Evolutionary conservation across 768 basidiomycete genomes (phyloP), one percentile per base, ranked within the genome.

Genomic region (Lactarius trivialis): DNA sequence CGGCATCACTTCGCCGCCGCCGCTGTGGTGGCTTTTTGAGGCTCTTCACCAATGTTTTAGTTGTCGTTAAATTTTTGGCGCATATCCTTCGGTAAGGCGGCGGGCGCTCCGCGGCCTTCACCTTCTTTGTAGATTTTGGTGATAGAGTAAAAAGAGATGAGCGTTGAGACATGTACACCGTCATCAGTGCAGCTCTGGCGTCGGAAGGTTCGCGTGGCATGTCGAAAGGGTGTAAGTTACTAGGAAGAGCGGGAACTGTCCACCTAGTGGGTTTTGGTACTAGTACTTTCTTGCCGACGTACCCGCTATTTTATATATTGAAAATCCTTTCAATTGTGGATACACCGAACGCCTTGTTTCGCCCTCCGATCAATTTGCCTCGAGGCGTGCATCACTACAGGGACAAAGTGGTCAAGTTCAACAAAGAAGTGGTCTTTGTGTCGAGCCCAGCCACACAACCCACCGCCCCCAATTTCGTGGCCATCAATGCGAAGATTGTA

Each of bases 121-220:
- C 33, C 48, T 48, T 59, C 39, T 60, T 53, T 19, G 26, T 32
- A 37, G 15, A 50, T 52, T 41, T 28, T 15, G 57, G 54, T n/a
- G 50, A 39, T 49, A n/a, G 59, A 12, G 37, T 34, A 17, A 56
- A 19, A 49, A 51, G 21, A 21, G 58, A 52, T 66, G 60, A 61
- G 57, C 60, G 65, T 57, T 66, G 75, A 15, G 71, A 70, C 41
- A 70, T 51, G 51, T 73, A 71, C n/a, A 65, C 65, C 51, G 67
- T 66, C 66, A 70, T 68, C 39, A 76, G 59, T 30, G 76, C 75
- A 51, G 70, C 65, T 37, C 72, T 70, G 19, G 75, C 75, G 61
- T 76, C 76, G 36, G 75, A 71, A 55, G 76, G 68, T 56, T 75
- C 67, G 45, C 61, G 65, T 34, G 60, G 60, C 50, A 65, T 58